These are phyloP conservation scores for Spirogloea muscicola DNA, from an alignment of 139 green algal species.

Conservation along the genomic window DNA sequence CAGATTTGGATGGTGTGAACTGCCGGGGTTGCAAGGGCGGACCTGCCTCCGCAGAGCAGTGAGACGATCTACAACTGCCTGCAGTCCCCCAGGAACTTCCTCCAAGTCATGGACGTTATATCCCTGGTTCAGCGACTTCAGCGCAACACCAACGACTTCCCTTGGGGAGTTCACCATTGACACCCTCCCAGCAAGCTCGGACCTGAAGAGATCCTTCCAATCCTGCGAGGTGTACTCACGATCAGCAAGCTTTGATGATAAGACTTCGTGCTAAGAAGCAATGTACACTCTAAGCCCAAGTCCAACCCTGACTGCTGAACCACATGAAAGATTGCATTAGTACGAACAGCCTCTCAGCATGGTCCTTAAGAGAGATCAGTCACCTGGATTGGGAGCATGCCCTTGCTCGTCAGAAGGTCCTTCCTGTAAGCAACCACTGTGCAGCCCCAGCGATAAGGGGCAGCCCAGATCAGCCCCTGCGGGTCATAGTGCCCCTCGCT, in stretches of 20 bases:
- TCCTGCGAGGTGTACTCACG: no score
- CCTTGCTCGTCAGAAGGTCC: conserved; percentile 40
- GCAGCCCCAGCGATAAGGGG: conserved; percentile 75
- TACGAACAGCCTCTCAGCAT: not conserved
- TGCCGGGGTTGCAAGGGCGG: not conserved
- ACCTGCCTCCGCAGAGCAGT: conserved; percentile 11
- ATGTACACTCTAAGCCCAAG: no score
- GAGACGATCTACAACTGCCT: conserved; percentile 11
- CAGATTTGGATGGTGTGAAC: no score
- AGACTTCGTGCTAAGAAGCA: no score
- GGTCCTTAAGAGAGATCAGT: not conserved
- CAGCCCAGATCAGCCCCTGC: conserved; percentile 58
- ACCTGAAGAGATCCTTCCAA: conserved; percentile 81
- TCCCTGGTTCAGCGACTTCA: conserved; percentile 52
- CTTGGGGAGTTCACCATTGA: conserved; percentile 66
- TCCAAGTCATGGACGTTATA: conserved; percentile 14
- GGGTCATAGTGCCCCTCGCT: conserved; percentile 3
- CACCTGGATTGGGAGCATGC: conserved; percentile 16
- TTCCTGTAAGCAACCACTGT: conserved; percentile 66
- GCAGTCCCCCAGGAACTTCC: not conserved
- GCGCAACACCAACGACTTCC: conserved; percentile 69
- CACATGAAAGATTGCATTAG: no score
- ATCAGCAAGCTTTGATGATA: no score
- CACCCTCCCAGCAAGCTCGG: conserved; percentile 59
- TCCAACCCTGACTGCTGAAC: no score